phyloP scores from a whole-genome alignment of 805 yeast genomes.

The Candida pseudoglaebosa region DNA sequence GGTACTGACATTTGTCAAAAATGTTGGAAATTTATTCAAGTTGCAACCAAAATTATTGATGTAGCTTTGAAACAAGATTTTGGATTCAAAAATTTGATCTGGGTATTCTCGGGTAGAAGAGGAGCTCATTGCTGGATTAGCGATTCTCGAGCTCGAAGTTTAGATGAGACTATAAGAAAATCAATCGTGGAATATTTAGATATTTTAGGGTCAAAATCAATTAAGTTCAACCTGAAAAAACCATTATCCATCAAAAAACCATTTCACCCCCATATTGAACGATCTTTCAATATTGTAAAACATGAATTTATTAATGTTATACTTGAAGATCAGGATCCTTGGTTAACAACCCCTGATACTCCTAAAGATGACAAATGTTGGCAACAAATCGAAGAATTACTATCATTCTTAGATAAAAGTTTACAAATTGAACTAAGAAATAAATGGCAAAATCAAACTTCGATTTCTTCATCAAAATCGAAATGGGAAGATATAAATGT shows the following conservation, averaged over 20 bases:
- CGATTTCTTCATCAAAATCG: constrained; percentile 43
- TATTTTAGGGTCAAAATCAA: constrained; percentile 49
- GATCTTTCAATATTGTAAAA: constrained; percentile 68
- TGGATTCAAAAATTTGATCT: constrained; percentile 78
- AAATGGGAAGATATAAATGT: constrained; percentile 79
- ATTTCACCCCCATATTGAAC: constrained; percentile 79
- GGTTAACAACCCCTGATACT: constrained; percentile 43
- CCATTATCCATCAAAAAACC: constrained; percentile 66
- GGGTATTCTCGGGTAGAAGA: constrained; percentile 98
- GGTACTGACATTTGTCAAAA: constrained; percentile 80
- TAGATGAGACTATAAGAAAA: constrained; percentile 71
- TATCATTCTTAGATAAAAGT: constrained; percentile 55
- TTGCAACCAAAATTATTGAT: constrained; percentile 76
- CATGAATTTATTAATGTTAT: constrained; percentile 61
- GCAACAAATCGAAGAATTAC: constrained; percentile 48
- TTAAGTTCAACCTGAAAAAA: constrained; percentile 38
- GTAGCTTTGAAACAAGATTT: constrained; percentile 77
- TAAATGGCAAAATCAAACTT: constrained; percentile 48
- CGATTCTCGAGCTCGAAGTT: constrained; percentile 70
- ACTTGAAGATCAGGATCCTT: constrained; percentile 82
- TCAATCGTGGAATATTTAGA: constrained; percentile 83
- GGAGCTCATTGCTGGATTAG: constrained; percentile 99
- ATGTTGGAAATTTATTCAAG: constrained; percentile 90
- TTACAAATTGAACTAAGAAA: constrained; percentile 49
- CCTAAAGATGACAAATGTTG: constrained; percentile 45